These are phyloP conservation scores for Rhizopogon vulgaris DNA, from an alignment of 768 basidiomycete genomes.

Conservation along the genomic window DNA sequence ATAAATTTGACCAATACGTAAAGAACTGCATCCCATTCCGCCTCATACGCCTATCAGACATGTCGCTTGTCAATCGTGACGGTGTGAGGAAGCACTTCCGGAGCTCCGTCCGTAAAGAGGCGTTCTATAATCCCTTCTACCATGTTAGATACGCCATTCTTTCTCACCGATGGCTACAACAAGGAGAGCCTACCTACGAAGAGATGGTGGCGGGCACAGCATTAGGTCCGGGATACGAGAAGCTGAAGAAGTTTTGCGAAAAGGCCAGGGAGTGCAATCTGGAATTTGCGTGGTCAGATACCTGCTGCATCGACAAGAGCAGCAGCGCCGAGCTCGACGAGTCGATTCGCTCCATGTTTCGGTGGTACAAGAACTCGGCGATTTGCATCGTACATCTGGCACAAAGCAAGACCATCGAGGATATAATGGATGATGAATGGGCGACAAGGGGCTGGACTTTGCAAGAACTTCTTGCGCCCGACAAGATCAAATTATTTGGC, in stretches of 20 bases:
- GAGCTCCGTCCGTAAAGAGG: not conserved
- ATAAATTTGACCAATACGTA: slow-evolving; percentile 4
- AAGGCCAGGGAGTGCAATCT: slow-evolving; percentile 13
- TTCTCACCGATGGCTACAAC: slow-evolving; percentile 3
- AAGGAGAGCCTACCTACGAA: not conserved
- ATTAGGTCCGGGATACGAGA: not conserved
- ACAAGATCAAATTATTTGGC: slow-evolving; percentile 13
- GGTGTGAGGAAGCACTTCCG: not conserved
- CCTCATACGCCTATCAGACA: slow-evolving; percentile 13
- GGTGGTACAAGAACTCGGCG: slow-evolving; percentile 19
- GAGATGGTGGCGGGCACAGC: not conserved
- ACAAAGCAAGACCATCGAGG: slow-evolving; percentile 4
- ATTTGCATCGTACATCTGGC: slow-evolving; percentile 19
- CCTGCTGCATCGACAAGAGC: slow-evolving; percentile 13
- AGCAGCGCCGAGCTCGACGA: slow-evolving; percentile 25
- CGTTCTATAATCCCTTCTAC: not conserved
- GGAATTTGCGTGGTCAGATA: slow-evolving; percentile 19
- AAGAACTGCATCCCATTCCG: slow-evolving; percentile 14
- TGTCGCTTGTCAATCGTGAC: slow-evolving; percentile 7
- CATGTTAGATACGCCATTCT: slow-evolving; percentile 1
- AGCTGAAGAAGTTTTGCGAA: slow-evolving; percentile 8
- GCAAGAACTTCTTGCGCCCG: slow-evolving; percentile 7
- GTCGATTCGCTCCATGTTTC: slow-evolving; percentile 23
- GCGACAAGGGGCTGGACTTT: slow-evolving; percentile 17
- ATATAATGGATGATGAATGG: slow-evolving; percentile 14